These are phyloP conservation scores for Eremothecium gossypii DNA, from an alignment of 1,139 yeast species.

Conservation along the genomic window DNA sequence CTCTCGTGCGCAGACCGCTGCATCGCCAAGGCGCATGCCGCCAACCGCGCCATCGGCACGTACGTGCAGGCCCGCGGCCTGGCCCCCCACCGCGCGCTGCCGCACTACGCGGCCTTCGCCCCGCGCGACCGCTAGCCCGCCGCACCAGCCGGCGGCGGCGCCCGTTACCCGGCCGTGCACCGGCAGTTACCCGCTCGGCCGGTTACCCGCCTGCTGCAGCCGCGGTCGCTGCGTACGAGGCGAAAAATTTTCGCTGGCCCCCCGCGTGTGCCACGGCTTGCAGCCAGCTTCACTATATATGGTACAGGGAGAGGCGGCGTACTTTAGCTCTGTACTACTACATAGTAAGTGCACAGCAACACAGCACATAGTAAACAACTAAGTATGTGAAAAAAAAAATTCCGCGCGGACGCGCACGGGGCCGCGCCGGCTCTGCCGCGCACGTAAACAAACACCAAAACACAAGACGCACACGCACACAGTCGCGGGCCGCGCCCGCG, in stretches of 20 bases:
- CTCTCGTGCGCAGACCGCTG: slow-evolving; percentile 68
- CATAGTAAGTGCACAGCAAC: slow-evolving; percentile 2
- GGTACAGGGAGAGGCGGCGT: slow-evolving; percentile 2
- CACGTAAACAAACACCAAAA: not conserved
- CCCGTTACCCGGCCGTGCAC: not conserved
- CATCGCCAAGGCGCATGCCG: slow-evolving; percentile 60
- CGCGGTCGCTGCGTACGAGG: not conserved
- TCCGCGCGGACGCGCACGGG: not conserved
- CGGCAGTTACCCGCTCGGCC: not conserved
- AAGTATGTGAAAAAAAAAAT: slow-evolving; percentile 2
- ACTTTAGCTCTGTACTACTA: slow-evolving; percentile 1
- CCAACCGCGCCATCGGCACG: slow-evolving; percentile 55
- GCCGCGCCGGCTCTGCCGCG: not conserved
- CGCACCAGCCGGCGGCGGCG: not conserved
- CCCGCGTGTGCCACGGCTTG: not conserved
- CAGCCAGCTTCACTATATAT: slow-evolving; percentile 4
- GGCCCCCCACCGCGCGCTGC: slow-evolving; percentile 22
- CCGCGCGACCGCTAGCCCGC: not conserved
- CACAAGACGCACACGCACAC: not conserved
- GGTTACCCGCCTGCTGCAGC: not conserved
- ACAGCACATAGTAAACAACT: not conserved
- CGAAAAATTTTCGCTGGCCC: not conserved
- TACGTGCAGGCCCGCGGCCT: slow-evolving; percentile 31
- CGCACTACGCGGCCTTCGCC: slow-evolving; percentile 15
- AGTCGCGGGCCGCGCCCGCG: not conserved